Conservation (phyloP, 371 early-diverging fungal species). For the Paraphysoderma sedebokerense region DNA sequence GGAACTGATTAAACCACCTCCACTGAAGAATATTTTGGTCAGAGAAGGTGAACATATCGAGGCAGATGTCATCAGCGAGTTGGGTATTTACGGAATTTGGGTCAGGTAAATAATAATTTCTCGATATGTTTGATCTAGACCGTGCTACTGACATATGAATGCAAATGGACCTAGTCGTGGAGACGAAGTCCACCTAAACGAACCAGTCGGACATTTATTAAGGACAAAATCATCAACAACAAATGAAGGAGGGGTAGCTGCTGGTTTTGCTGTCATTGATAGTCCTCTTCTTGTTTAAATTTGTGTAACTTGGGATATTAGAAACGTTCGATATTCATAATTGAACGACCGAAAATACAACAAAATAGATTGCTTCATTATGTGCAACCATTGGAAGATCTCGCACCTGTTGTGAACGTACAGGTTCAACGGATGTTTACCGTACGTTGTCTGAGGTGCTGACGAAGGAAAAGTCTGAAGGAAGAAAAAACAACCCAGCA, state of each 20-base stretch:
- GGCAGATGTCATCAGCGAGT: conserved; percentile 69
- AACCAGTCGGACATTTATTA: conserved; percentile 72
- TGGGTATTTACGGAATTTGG: conserved; percentile 86
- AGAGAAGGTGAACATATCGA: conserved; percentile 53
- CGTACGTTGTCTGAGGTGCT: no score
- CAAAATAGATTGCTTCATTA: no score
- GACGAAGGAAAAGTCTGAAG: no score
- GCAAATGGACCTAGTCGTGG: conserved; percentile 22
- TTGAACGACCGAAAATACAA: no score
- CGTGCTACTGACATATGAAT: not conserved
- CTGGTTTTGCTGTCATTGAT: conserved; percentile 95
- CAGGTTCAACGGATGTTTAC: no score
- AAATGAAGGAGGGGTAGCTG: conserved; percentile 92
- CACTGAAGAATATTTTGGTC: conserved; percentile 53
- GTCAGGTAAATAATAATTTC: conserved; percentile 31
- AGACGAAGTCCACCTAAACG: conserved; percentile 47
- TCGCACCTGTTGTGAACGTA: no score
- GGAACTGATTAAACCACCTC: conserved; percentile 60
- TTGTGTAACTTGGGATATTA: no score
- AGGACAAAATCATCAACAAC: conserved; percentile 71
- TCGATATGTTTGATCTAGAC: not conserved
- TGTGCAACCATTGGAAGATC: no score
- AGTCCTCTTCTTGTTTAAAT: conserved; percentile 49
- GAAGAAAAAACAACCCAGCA: no score
- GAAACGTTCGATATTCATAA: no score